Evolutionary conservation across 352 stramenopile species (phyloP).

Genomic region (Pythium utonaiense): DNA sequence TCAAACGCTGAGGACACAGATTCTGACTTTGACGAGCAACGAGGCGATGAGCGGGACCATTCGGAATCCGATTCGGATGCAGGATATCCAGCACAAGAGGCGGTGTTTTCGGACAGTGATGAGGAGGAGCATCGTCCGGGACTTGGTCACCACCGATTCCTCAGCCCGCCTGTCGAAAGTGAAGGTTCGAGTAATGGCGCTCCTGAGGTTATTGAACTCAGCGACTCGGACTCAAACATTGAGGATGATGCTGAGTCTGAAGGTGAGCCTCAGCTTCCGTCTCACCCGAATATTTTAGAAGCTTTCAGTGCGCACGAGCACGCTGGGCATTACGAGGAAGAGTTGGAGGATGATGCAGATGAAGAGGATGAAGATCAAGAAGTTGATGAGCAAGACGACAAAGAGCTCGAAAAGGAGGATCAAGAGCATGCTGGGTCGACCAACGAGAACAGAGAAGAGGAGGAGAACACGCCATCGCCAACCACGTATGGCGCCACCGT

Average conservation of each 20-base stretch:
- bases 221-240: not conserved
- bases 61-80: not conserved
- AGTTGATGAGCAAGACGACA: not conserved
- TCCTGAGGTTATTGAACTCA: not conserved
- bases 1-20: not conserved
- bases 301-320: not conserved
- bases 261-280: not conserved
- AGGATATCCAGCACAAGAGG: not conserved
- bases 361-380: not conserved
- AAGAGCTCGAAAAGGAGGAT: not conserved
- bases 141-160: not conserved
- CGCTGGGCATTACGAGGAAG: not conserved
- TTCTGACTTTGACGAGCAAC: not conserved
- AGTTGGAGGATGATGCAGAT: not conserved
- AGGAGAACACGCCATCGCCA: too few species aligned
- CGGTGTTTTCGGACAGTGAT: not conserved
- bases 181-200: not conserved
- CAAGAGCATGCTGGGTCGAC: not conserved
- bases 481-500: too few species aligned
- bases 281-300: not conserved
- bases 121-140: not conserved
- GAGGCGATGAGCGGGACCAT: not conserved
- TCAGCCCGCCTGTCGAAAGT: not conserved
- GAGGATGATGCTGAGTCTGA: not conserved
- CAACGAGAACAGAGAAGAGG: too few species aligned